These are phyloP conservation scores for Potentilla sterilis DNA, from an alignment of 306 rosid species.

Conservation along the genomic window DNA sequence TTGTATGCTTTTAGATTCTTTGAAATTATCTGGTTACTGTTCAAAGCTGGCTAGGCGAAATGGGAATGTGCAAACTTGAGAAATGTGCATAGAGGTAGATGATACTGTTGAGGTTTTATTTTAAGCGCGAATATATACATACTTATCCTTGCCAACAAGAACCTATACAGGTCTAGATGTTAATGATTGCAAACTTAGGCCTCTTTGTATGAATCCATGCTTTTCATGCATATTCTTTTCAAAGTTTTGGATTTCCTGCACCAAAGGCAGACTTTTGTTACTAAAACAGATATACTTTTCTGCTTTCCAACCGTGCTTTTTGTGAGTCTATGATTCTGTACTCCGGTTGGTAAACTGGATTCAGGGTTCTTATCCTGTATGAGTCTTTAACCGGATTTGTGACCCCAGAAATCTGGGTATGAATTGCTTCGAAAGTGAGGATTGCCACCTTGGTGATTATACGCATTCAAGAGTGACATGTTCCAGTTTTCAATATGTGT, in stretches of 20 bases:
- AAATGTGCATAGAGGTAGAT: not conserved
- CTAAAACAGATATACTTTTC: not conserved
- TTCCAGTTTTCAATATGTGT: not conserved
- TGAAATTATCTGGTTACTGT: not conserved
- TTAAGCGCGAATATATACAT: not conserved
- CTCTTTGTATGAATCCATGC: not conserved
- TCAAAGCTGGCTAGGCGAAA: not conserved
- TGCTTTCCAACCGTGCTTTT: not conserved
- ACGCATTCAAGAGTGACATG: not conserved
- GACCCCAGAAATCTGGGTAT: not conserved
- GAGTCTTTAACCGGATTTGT: not conserved
- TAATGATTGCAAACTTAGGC: not conserved
- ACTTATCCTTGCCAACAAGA: not conserved
- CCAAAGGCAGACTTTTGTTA: not conserved
- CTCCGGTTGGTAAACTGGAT: not conserved
- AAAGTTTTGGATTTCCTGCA: not conserved
- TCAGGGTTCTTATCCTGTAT: not conserved
- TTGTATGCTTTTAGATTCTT: not conserved
- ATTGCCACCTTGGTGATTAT: constrained; percentile 1
- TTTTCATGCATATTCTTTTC: not conserved
- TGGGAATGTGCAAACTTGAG: not conserved
- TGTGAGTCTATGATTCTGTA: not conserved
- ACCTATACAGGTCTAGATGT: not conserved
- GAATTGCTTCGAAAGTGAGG: not conserved
- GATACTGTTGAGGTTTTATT: not conserved